Percentiles rank a stretch among this genome's conserved stretches.
These are phyloP conservation scores for Trichosanthes cucumerina DNA, from an alignment of 306 rosid species.

Conservation along the genomic window DNA sequence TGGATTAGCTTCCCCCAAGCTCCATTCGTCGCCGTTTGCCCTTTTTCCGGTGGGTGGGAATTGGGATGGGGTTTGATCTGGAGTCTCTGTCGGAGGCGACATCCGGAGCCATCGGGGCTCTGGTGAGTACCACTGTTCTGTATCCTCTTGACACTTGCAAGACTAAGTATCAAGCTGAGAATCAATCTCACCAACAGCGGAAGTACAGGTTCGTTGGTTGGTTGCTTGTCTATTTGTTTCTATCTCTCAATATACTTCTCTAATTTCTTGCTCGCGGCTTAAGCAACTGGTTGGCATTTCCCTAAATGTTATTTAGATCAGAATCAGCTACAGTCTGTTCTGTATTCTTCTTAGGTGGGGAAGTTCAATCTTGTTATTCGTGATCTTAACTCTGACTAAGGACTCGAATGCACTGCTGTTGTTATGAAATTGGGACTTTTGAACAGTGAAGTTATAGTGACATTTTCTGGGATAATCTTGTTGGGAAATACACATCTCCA, in stretches of 20 bases:
- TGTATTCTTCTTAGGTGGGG: not conserved
- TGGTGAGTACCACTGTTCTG: constrained; percentile 74
- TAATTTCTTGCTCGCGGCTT: not conserved
- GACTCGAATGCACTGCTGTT: not conserved
- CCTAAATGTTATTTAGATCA: not conserved
- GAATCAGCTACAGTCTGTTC: not conserved
- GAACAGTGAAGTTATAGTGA: not conserved
- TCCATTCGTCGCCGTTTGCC: not conserved
- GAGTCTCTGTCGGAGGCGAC: constrained; percentile 86
- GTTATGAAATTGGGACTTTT: not conserved
- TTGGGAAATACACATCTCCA: not conserved
- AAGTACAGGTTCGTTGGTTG: constrained; percentile 53
- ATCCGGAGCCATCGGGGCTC: constrained; percentile 91
- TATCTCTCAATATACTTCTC: not conserved
- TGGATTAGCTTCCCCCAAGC: not conserved
- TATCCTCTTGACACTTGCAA: constrained; percentile 97
- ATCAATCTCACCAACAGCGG: constrained; percentile 49
- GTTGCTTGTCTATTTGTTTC: not conserved
- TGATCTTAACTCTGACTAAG: not conserved
- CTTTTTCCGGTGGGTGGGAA: not conserved
- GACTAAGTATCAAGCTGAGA: constrained; percentile 96
- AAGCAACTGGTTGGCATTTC: not conserved
- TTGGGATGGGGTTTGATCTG: constrained; percentile 55
- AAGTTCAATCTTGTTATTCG: not conserved
- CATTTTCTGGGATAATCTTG: not conserved